A percentile compares a stretch with the other conserved stretches of the same genome.
Conservation (phyloP, 1,284 basidiomycete genomes). For the Ganoderma sp. region DNA sequence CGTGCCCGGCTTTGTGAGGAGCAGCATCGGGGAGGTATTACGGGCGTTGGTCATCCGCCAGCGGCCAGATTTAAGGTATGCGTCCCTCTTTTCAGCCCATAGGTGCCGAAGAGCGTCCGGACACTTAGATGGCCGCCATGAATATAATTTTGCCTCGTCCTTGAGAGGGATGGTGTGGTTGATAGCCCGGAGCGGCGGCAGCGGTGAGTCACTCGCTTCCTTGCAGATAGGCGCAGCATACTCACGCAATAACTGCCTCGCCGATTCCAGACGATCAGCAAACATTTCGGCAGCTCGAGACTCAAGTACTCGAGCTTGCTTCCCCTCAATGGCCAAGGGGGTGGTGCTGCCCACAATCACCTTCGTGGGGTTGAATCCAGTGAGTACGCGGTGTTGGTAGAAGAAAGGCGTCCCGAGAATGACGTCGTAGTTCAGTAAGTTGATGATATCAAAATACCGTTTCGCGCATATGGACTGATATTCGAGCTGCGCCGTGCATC, state of each 20-base stretch:
- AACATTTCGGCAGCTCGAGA: slow-evolving; percentile 28
- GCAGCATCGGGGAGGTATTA: slow-evolving; percentile 9
- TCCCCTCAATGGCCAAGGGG: slow-evolving; percentile 22
- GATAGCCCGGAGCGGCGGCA: slow-evolving; percentile 38
- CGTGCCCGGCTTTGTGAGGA: slow-evolving; percentile 12
- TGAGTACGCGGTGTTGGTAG: not conserved
- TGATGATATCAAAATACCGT: slow-evolving; percentile 33
- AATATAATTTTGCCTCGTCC: slow-evolving; percentile 40
- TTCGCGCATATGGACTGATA: slow-evolving; percentile 40
- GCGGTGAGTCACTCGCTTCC: slow-evolving; percentile 31
- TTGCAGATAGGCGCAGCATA: slow-evolving; percentile 38
- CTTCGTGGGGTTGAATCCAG: not conserved
- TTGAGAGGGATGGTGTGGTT: slow-evolving; percentile 48
- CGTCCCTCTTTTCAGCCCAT: slow-evolving; percentile 39
- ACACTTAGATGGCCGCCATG: slow-evolving; percentile 40
- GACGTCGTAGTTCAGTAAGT: slow-evolving; percentile 7
- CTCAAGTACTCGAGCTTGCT: slow-evolving; percentile 14
- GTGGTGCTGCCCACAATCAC: not conserved
- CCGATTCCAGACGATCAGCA: slow-evolving; percentile 24
- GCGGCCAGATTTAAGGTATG: too few relatives aligned
- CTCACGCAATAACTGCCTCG: slow-evolving; percentile 26
- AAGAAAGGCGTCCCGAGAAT: slow-evolving; percentile 2
- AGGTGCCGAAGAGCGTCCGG: slow-evolving; percentile 36
- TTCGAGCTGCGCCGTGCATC: slow-evolving; percentile 7
- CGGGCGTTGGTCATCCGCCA: not conserved